Evolutionary conservation across 2,329 filamentous ascomycete species (phyloP), one percentile per base, ranked within the genome.

Genomic region (Clonostachys chloroleuca): DNA sequence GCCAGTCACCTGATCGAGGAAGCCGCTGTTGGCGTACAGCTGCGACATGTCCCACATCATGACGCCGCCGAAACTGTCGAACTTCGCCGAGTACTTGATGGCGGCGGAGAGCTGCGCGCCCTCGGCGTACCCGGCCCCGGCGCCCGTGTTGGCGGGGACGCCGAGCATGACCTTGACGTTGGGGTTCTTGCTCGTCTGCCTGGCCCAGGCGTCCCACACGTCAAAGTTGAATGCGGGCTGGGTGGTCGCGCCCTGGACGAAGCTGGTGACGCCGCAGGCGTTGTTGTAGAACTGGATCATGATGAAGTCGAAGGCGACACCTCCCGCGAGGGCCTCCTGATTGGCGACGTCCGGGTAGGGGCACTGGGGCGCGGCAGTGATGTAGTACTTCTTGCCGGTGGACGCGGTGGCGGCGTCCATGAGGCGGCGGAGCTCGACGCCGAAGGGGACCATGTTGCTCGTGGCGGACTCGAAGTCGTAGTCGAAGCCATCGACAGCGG

Each of bases 401-500:
- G 74, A 72, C 17, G 66, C 66, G 2, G 37, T 34, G 35, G 46
- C 20, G 13, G 40, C 43, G 53, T 81, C 70, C 72, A 84, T 83
- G 34, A 74, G 63, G 14, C 61, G 55, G 33, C 83, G 78, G 10
- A 89, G 73, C 46, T 75, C 68, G 36, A 72, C 68, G 2, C 76
- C 83, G 54, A 89, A 87, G 2, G 78, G 66, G 1, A 70, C 72
- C 66, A 86, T 81, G 65, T 87, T 83, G 43, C 64, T 63, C 13
- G 78, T 75, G 4, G 65, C 63, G 5, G 78, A 71, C 66, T 90
- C 86, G 51, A 90, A 83, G 61, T 91, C 87, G 52, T 90, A 81
- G 64, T 91, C 87, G 61, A 91, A 89, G 5, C 87, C 87, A 60
- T 91, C 85, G 40, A 91, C 67, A 5, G 80, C 71, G 10, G 82